These are phyloP conservation scores for Karstenula rhodostoma DNA, from an alignment of 2,329 filamentous ascomycete genomes.

Conservation along the genomic window DNA sequence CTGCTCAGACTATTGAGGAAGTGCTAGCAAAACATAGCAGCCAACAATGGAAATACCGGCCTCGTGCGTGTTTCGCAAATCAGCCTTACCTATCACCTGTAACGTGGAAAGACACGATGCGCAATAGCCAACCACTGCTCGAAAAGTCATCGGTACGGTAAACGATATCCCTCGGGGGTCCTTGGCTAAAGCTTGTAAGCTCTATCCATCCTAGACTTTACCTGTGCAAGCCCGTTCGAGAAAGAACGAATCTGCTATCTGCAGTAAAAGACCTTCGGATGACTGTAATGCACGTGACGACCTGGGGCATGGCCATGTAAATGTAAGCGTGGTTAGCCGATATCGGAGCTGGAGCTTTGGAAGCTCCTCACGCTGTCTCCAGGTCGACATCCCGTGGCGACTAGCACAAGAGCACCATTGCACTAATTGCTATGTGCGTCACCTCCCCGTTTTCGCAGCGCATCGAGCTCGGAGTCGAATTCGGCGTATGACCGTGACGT, in stretches of 20 bases:
- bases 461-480: background rate
- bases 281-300: background rate
- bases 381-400: background rate
- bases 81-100: background rate
- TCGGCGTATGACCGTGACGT: background rate
- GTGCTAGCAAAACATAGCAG: background rate
- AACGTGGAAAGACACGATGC: background rate
- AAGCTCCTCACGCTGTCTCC: background rate
- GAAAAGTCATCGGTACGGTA: background rate
- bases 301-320: background rate
- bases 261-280: background rate
- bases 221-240: background rate
- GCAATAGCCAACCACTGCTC: background rate
- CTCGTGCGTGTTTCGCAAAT: too few species aligned
- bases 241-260: background rate
- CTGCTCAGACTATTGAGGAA: background rate
- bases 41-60: background rate
- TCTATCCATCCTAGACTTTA: background rate
- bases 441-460: background rate
- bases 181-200: background rate
- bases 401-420: background rate
- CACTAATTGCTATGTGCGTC: background rate
- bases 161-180: slow-evolving; percentile 9
- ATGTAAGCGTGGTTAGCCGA: background rate
- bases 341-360: background rate